Evolutionary conservation across 208 protist species (phyloP).

Genomic region (Tritrichomonas musculus): DNA sequence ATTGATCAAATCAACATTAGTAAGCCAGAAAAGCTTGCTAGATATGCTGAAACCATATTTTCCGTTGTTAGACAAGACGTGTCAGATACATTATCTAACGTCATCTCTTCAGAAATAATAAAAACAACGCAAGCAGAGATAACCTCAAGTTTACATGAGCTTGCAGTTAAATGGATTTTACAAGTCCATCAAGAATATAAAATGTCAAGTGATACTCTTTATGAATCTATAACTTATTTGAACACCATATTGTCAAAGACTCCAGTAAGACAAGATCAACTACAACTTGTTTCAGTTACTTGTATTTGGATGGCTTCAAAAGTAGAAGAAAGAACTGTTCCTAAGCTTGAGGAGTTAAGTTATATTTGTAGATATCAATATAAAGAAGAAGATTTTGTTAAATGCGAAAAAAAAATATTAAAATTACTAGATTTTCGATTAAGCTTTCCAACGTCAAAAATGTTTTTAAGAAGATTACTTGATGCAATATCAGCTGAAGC

Average conservation of each 20-base stretch:
- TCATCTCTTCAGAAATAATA: background rate
- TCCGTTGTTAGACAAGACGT: background rate
- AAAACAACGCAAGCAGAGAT: background rate
- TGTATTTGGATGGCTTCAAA: background rate
- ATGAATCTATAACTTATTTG: background rate
- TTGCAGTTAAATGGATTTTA: background rate
- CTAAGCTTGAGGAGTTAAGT: background rate
- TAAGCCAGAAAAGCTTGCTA: background rate
- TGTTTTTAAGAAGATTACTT: background rate
- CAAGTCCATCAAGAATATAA: background rate
- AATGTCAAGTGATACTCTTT: background rate
- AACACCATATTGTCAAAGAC: background rate
- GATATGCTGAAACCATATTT: background rate
- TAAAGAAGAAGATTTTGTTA: background rate
- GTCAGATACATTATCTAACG: background rate
- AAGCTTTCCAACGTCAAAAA: background rate
- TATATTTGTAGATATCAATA: background rate
- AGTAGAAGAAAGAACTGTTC: background rate
- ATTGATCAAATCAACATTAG: background rate
- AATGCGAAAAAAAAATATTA: background rate
- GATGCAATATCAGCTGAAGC: background rate
- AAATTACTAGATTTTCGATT: background rate
- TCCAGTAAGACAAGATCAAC: background rate
- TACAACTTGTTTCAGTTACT: background rate
- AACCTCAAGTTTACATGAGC: background rate